Evolutionary conservation across 441 rosid genomes (phyloP).

Genomic region (Brassica hybrid): DNA sequence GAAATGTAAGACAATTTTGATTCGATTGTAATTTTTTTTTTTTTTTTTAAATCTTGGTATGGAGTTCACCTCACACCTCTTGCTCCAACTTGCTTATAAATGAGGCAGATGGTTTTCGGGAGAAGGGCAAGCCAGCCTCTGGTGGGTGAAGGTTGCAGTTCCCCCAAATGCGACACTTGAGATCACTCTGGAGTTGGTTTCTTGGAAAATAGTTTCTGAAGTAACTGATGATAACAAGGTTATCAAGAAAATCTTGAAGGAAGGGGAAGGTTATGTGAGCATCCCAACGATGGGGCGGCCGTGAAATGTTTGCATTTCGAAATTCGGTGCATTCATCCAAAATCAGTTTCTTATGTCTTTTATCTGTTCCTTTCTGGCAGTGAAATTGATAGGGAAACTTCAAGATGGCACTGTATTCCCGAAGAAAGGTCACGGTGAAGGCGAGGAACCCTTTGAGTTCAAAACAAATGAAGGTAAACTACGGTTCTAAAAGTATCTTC

Average conservation of each 20-base stretch:
- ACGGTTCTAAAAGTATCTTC: background rate
- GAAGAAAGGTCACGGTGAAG: constrained; percentile 68
- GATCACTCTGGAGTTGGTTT: constrained; percentile 73
- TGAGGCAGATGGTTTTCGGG: constrained; percentile 83
- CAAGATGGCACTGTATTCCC: constrained; percentile 72
- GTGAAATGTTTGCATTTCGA: constrained; percentile 58
- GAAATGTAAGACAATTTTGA: constrained; percentile 63
- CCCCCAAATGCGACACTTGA: constrained; percentile 73
- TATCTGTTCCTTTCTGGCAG: constrained; percentile 44
- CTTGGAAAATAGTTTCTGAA: constrained; percentile 80
- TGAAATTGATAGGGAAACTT: constrained; percentile 76
- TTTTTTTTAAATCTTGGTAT: background rate
- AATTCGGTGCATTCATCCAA: background rate
- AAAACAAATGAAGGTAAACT: constrained; percentile 75
- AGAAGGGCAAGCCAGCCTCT: constrained; percentile 71
- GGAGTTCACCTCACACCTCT: background rate
- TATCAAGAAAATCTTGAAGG: constrained; percentile 72
- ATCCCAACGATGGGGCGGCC: constrained; percentile 75
- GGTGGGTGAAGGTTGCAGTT: constrained; percentile 61
- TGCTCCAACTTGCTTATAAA: background rate
- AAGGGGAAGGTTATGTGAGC: constrained; percentile 90
- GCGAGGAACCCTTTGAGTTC: constrained; percentile 69
- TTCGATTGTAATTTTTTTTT: no score
- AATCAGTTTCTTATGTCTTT: background rate
- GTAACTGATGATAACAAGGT: constrained; percentile 87